Conservation (phyloP, 202 grass and related monocot species). For the Sporobolus alterniflorus region DNA sequence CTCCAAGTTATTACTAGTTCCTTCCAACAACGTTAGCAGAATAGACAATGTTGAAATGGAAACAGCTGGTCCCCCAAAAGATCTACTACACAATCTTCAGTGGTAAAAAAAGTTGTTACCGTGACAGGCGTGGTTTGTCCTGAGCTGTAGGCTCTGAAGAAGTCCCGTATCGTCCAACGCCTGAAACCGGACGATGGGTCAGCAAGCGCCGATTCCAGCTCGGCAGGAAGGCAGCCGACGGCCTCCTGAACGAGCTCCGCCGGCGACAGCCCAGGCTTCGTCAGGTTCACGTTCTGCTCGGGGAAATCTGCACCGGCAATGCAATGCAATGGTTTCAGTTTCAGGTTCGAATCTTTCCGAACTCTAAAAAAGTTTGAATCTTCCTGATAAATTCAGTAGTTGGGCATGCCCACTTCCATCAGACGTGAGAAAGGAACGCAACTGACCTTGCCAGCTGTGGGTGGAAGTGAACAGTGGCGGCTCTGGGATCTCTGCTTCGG, state of each 20-base stretch:
- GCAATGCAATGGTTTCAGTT: not conserved
- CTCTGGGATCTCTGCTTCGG: slow-evolving; percentile 76
- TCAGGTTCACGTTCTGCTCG: slow-evolving; percentile 61
- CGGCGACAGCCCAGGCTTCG: slow-evolving; percentile 50
- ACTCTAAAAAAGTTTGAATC: not conserved
- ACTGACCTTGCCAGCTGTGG: slow-evolving; percentile 59
- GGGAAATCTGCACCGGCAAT: slow-evolving; percentile 41
- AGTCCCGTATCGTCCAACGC: slow-evolving; percentile 72
- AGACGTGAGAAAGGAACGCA: not conserved
- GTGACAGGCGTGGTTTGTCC: slow-evolving; percentile 67
- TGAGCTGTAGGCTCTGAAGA: slow-evolving; percentile 59
- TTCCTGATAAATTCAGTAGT: not conserved
- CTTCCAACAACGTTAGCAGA: not conserved
- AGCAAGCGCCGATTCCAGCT: slow-evolving; percentile 5
- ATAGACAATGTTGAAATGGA: no score
- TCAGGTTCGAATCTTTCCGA: not conserved
- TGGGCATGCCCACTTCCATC: not conserved
- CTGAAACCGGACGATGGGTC: slow-evolving; percentile 17
- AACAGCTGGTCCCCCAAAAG: not conserved
- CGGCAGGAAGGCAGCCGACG: slow-evolving; percentile 52
- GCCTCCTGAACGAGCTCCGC: slow-evolving; percentile 57
- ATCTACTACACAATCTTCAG: not conserved
- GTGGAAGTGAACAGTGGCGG: slow-evolving; percentile 68
- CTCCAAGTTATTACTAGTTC: not conserved
- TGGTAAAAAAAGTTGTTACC: slow-evolving; percentile 27